Evolutionary conservation across 352 stramenopile species (phyloP).

Genomic region (Phytopythium montanum): DNA sequence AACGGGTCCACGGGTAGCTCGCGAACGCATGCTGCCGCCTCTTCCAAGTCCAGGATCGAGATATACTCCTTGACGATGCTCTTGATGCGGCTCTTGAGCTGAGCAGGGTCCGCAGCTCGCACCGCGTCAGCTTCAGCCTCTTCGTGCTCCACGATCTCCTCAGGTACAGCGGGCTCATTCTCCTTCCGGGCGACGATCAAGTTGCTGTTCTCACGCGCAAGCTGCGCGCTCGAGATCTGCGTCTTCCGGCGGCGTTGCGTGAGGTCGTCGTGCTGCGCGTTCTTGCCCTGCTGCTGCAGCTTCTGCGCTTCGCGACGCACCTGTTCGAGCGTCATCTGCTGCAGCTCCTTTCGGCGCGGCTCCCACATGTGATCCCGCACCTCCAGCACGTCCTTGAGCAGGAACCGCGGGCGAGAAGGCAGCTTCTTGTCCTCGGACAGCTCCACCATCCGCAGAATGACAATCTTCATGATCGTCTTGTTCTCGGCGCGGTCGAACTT

Average conservation of each 20-base stretch:
- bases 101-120: slow-evolving; percentile 23
- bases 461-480: slow-evolving; percentile 81
- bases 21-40: slow-evolving; percentile 65
- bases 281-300: slow-evolving; percentile 82
- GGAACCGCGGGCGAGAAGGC: slow-evolving; percentile 70
- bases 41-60: slow-evolving; percentile 75
- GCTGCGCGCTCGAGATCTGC: slow-evolving; percentile 69
- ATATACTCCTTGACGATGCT: slow-evolving; percentile 84
- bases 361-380: slow-evolving; percentile 87
- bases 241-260: slow-evolving; percentile 70
- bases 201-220: slow-evolving; percentile 80
- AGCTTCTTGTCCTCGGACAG: slow-evolving; percentile 72
- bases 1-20: slow-evolving; percentile 52
- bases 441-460: slow-evolving; percentile 82
- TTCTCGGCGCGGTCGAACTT: slow-evolving; percentile 82
- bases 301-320: slow-evolving; percentile 79
- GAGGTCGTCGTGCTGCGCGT: slow-evolving; percentile 84
- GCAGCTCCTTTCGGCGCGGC: slow-evolving; percentile 80
- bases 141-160: slow-evolving; percentile 1
- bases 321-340: slow-evolving; percentile 86
- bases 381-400: slow-evolving; percentile 83
- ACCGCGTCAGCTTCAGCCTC: slow-evolving; percentile 16
- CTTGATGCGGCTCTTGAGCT: slow-evolving; percentile 79
- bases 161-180: slow-evolving; percentile 8
- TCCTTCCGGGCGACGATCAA: slow-evolving; percentile 55